Conservation (phyloP, 1,284 basidiomycete genomes). For the Mrakiaceae sp. region DNA sequence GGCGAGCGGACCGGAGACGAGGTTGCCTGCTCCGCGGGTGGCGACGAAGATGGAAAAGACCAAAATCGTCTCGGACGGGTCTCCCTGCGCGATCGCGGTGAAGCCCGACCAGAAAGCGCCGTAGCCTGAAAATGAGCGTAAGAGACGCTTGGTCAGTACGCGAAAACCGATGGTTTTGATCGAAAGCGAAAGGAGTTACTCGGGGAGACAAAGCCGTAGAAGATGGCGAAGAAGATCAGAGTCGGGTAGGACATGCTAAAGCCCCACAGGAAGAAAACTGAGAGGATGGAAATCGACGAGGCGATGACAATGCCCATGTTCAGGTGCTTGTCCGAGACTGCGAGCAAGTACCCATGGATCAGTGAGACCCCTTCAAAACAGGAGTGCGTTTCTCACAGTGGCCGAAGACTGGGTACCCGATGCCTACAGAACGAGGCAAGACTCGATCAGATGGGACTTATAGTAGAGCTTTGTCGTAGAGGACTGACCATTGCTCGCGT, state of each 20-base stretch:
- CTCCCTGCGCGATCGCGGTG: not conserved
- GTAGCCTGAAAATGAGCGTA: not conserved
- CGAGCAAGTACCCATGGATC: not conserved
- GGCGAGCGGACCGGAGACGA: not conserved
- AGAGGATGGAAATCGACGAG: not conserved
- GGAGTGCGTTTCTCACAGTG: not conserved
- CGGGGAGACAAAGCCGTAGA: slow-evolving; percentile 2
- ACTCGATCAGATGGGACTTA: too few species aligned
- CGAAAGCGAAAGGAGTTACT: too few species aligned
- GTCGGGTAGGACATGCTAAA: not conserved
- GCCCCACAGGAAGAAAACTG: slow-evolving; percentile 2
- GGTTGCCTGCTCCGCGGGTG: not conserved
- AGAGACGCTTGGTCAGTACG: too few species aligned
- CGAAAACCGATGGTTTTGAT: too few species aligned
- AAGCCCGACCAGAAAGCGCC: not conserved
- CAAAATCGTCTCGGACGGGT: slow-evolving; percentile 3
- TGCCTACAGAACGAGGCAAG: not conserved
- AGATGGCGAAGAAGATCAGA: not conserved
- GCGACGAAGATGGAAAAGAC: slow-evolving; percentile 1
- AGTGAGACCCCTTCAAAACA: too few species aligned
- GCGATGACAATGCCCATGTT: not conserved
- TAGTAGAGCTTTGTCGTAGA: too few species aligned
- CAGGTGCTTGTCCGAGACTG: slow-evolving; percentile 3
- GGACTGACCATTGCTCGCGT: not conserved
- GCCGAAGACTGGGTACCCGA: slow-evolving; percentile 4